Conservation (phyloP, 2,329 filamentous ascomycete species). For the Exophiala oligosperma region DNA sequence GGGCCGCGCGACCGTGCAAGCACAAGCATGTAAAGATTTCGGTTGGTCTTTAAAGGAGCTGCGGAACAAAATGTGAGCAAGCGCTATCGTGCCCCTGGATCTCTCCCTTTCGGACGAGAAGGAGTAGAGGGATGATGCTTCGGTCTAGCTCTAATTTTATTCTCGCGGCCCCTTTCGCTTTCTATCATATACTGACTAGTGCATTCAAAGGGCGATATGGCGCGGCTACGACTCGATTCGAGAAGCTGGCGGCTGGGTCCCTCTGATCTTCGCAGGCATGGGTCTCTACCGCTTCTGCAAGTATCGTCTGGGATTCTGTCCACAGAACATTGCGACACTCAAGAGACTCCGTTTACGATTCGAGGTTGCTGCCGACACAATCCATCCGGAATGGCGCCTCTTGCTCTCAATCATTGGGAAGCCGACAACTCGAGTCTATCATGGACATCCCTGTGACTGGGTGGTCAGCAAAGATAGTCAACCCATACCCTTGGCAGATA, state of each 20-base stretch:
- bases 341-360: constrained; percentile 48
- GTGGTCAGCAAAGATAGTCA: constrained; percentile 48
- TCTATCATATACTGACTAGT: no score
- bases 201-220: constrained; percentile 47
- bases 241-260: constrained; percentile 56
- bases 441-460: constrained; percentile 55
- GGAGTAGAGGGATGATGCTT: no score
- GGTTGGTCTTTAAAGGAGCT: constrained; percentile 60
- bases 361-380: constrained; percentile 54
- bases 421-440: constrained; percentile 42
- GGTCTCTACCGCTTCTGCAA: constrained; percentile 63
- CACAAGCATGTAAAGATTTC: constrained; percentile 56
- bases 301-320: constrained; percentile 56
- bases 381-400: constrained; percentile 55
- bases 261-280: constrained; percentile 58
- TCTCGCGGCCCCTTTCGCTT: no score
- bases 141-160: no score
- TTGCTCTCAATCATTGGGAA: constrained; percentile 48
- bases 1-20: constrained; percentile 52
- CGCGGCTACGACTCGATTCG: constrained; percentile 61
- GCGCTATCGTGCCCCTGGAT: no score
- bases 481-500: constrained; percentile 47
- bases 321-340: constrained; percentile 52
- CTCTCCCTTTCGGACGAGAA: no score
- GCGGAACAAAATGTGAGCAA: constrained; percentile 52